Conservation (phyloP, 352 stramenopile species). For the Blastocystis sp. region DNA sequence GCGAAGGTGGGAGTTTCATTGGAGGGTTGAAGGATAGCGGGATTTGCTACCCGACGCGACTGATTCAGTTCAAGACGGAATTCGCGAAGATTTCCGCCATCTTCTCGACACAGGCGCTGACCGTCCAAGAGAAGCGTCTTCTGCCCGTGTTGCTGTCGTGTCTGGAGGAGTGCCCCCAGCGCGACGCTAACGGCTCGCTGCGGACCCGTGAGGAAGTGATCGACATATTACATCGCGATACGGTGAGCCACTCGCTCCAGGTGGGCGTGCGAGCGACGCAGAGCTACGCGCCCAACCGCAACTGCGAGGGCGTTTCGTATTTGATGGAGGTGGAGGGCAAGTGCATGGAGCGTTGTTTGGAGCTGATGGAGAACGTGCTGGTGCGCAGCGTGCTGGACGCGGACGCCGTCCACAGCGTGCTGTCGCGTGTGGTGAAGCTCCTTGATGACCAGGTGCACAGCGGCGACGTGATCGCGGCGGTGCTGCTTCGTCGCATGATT, state of each 20-base stretch:
- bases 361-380: constrained; percentile 4
- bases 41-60: not conserved
- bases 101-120: not conserved
- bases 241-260: not conserved
- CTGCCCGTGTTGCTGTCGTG: constrained; percentile 1
- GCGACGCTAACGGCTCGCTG: not conserved
- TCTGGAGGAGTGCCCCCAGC: constrained; percentile 41
- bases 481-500: constrained; percentile 16
- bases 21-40: not conserved
- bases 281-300: not conserved
- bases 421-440: not conserved
- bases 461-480: not conserved
- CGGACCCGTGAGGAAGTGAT: constrained; percentile 11
- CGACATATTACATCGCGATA: constrained; percentile 16
- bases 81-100: constrained; percentile 12
- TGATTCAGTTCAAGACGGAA: not conserved
- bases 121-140: not conserved
- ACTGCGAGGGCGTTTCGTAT: not conserved
- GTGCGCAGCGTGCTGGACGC: not conserved
- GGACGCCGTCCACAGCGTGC: not conserved
- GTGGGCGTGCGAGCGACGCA: not conserved
- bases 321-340: not conserved
- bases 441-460: constrained; percentile 43
- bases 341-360: not conserved
- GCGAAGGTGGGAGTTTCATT: not conserved